phyloP scores from a whole-genome alignment of 2,329 filamentous ascomycete species.

The Cordyceps tenuipes region DNA sequence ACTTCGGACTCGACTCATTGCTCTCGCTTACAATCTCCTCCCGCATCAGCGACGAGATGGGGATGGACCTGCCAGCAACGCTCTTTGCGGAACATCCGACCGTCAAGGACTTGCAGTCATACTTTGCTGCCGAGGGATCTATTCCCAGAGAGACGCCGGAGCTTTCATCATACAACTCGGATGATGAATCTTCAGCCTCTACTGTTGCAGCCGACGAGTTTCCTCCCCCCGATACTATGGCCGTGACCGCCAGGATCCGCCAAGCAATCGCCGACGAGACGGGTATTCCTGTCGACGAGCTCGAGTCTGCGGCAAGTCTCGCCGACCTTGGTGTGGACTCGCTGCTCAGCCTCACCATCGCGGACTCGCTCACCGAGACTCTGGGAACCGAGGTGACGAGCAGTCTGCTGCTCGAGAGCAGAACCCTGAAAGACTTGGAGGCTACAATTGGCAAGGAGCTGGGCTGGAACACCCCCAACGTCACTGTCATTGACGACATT shows the following conservation, averaged over 20 bases:
- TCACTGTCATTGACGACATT: not conserved
- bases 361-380: constrained; percentile 9
- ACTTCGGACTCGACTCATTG: not conserved
- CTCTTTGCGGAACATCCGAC: not conserved
- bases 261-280: constrained; percentile 13
- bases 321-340: constrained; percentile 12
- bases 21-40: not conserved
- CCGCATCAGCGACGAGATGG: not conserved
- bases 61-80: not conserved
- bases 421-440: not conserved
- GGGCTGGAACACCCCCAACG: not conserved
- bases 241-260: not conserved
- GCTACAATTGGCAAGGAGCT: not conserved
- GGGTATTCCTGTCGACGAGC: constrained; percentile 2
- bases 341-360: constrained; percentile 6
- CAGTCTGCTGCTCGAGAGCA: not conserved
- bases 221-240: not conserved
- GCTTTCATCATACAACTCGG: not conserved
- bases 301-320: constrained; percentile 2
- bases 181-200: not conserved
- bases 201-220: not conserved
- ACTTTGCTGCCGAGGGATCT: not conserved
- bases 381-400: not conserved
- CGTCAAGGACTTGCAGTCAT: not conserved
- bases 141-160: not conserved